Evolutionary conservation across 495 filamentous ascomycete genomes (phyloP).

Genomic region (Aspergillus affinis): DNA sequence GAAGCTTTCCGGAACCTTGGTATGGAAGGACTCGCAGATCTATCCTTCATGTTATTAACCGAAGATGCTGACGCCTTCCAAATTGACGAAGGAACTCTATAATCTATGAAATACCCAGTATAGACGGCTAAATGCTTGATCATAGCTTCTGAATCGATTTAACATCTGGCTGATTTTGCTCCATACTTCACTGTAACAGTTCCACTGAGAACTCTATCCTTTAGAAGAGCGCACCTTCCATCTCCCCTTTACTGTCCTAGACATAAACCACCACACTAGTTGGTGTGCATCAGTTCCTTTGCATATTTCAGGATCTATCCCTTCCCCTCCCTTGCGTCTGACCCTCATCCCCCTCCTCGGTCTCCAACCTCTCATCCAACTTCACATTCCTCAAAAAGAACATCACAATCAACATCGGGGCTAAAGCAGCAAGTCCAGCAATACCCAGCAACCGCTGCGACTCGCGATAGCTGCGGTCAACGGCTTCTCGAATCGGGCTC

Average conservation of each 20-base stretch:
- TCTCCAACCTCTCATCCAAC: constrained; percentile 14
- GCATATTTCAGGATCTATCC: neutral
- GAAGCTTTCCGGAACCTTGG: too few relatives aligned
- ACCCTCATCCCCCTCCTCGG: neutral
- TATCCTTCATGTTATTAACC: too few relatives aligned
- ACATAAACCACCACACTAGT: neutral
- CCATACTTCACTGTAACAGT: too few relatives aligned
- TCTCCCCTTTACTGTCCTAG: neutral
- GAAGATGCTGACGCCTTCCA: too few relatives aligned
- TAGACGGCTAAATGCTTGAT: too few relatives aligned
- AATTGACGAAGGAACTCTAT: too few relatives aligned
- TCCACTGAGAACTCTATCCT: too few relatives aligned
- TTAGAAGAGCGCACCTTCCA: too few relatives aligned
- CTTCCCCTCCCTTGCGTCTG: neutral
- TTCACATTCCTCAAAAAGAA: constrained; percentile 24
- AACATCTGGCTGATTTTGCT: too few relatives aligned
- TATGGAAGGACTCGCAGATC: too few relatives aligned
- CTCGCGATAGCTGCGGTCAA: constrained; percentile 25
- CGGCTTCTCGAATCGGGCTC: constrained; percentile 17
- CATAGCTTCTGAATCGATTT: too few relatives aligned
- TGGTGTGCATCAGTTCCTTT: neutral
- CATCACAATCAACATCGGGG: constrained; percentile 25
- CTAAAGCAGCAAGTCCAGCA: constrained; percentile 18
- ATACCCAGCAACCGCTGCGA: constrained; percentile 24
- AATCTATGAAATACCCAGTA: too few relatives aligned